Percentiles rank a stretch among this genome's conserved stretches.
phyloP scores from a whole-genome alignment of 768 basidiomycete species.

The Tephrocybe sp. region DNA sequence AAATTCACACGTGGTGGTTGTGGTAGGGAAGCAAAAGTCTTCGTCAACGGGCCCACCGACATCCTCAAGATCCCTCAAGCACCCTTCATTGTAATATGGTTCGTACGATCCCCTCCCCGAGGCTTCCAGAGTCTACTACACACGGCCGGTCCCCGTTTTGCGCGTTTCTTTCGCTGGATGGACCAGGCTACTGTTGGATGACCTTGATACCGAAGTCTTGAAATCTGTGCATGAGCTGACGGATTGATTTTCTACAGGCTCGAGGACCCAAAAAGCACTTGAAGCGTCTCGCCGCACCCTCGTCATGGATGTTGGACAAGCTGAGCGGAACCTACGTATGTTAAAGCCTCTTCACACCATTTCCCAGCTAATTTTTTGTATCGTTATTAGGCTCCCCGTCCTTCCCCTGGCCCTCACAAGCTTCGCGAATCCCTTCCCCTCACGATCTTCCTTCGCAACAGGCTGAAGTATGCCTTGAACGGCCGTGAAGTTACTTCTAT shows the following conservation, averaged over 20 bases:
- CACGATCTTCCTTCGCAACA: slow-evolving; percentile 96
- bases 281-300: slow-evolving; percentile 96
- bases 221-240: slow-evolving; percentile 22
- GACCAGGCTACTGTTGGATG: slow-evolving; percentile 31
- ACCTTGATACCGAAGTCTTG: slow-evolving; percentile 23
- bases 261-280: slow-evolving; percentile 99
- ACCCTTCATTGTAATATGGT: slow-evolving; percentile 45
- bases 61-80: slow-evolving; percentile 43
- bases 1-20: slow-evolving; percentile 33
- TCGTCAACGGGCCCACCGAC: slow-evolving; percentile 42
- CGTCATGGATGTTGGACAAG: slow-evolving; percentile 99
- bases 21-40: slow-evolving; percentile 29
- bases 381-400: slow-evolving; percentile 77
- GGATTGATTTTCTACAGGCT: slow-evolving; percentile 49
- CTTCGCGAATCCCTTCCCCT: slow-evolving; percentile 98
- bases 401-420: slow-evolving; percentile 98
- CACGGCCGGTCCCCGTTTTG: slow-evolving; percentile 18
- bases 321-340: slow-evolving; percentile 91
- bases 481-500: slow-evolving; percentile 95
- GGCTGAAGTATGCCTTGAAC: slow-evolving; percentile 98
- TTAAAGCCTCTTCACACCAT: slow-evolving; percentile 5
- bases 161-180: slow-evolving; percentile 35
- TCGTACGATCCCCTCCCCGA: slow-evolving; percentile 27
- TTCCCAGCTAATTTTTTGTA: slow-evolving; percentile 1
- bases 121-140: slow-evolving; percentile 19